Conservation (phyloP, 306 rosid species). For the Rosa lucieae region DNA sequence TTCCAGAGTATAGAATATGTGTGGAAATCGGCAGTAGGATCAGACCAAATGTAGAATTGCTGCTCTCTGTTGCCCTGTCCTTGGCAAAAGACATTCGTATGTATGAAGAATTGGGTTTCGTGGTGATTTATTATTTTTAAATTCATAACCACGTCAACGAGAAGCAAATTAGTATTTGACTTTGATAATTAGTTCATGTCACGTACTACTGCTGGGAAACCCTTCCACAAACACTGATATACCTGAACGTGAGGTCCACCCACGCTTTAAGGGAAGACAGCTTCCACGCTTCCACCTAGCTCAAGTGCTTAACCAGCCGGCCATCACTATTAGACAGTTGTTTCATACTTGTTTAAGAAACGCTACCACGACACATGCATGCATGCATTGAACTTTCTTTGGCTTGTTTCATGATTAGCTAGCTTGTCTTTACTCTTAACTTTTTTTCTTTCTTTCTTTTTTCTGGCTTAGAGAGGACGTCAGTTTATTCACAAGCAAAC, state of each 20-base stretch:
- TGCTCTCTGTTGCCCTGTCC: slow-evolving; percentile 40
- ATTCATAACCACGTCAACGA: neutral
- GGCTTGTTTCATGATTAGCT: too few species aligned
- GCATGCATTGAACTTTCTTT: too few species aligned
- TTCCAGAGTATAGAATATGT: slow-evolving; percentile 42
- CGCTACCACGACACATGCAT: too few species aligned
- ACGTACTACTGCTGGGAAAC: neutral
- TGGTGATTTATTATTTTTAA: neutral
- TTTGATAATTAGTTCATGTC: neutral
- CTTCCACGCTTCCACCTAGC: too few species aligned
- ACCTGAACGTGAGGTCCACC: slow-evolving; percentile 18
- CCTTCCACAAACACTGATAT: neutral
- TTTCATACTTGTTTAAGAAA: too few species aligned
- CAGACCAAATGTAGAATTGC: slow-evolving; percentile 42
- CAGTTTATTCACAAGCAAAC: too few species aligned
- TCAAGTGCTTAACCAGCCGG: too few species aligned
- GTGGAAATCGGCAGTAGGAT: slow-evolving; percentile 42
- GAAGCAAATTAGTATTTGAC: neutral
- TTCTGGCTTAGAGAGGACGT: too few species aligned
- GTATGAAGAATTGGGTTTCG: neutral
- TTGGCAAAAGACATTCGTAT: slow-evolving; percentile 32
- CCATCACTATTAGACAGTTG: too few species aligned
- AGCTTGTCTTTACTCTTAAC: too few species aligned
- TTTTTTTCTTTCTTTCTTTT: too few species aligned
- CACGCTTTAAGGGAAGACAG: neutral